Evolutionary conservation across 179 eudicot genomes (phyloP).

Genomic region (Carnegiea gigantea): DNA sequence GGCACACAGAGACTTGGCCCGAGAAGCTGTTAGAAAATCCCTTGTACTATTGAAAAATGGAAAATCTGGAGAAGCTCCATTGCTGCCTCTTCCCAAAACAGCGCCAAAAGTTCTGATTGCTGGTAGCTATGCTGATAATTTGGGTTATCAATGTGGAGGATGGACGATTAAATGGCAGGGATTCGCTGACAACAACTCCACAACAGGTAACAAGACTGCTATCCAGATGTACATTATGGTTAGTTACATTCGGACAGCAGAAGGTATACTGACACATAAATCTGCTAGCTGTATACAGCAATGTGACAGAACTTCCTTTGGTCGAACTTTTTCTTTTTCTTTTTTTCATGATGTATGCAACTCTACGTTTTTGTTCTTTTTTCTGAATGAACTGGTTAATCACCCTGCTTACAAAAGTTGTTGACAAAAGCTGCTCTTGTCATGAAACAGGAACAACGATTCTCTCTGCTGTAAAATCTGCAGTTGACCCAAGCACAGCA

Average conservation of each 20-base stretch:
- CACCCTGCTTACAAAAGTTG: neutral
- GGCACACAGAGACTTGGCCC: conserved; percentile 51
- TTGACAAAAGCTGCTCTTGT: conserved; percentile 7
- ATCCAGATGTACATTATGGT: neutral
- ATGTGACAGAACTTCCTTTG: no score
- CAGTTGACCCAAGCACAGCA: conserved; percentile 44
- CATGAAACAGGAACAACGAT: conserved; percentile 50
- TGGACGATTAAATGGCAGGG: conserved; percentile 61
- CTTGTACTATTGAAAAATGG: conserved; percentile 49
- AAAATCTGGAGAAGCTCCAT: conserved; percentile 31
- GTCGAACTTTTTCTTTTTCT: no score
- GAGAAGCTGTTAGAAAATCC: conserved; percentile 54
- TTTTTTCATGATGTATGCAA: no score
- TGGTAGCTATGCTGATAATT: conserved; percentile 53
- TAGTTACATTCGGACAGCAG: neutral
- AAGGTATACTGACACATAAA: no score
- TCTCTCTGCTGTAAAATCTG: conserved; percentile 42
- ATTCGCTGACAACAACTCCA: conserved; percentile 43
- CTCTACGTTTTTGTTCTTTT: no score
- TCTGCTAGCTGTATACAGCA: no score
- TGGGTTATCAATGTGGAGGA: conserved; percentile 59
- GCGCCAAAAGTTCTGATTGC: conserved; percentile 48
- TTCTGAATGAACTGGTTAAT: no score
- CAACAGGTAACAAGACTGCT: conserved; percentile 34
- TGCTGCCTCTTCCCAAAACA: conserved; percentile 49